Percentiles rank a stretch among this genome's conserved stretches.
phyloP scores from a whole-genome alignment of 139 green algal species.

The Edaphochlamys debaryana region DNA sequence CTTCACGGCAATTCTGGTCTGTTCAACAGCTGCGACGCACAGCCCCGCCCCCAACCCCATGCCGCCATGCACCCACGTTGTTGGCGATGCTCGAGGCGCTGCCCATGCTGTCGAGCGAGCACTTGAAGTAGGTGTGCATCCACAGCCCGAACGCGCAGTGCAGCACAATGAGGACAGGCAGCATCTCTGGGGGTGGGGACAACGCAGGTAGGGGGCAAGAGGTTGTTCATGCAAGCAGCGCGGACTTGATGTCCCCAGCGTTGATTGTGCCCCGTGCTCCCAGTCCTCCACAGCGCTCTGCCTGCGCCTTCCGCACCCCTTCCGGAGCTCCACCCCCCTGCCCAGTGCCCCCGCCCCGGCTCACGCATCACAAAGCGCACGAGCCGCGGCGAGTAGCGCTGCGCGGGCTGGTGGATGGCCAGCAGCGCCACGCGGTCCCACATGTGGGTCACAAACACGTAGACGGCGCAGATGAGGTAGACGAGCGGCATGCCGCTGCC shows the following conservation, averaged over 20 bases:
- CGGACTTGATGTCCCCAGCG: too few species aligned
- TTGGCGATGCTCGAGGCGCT: neutral
- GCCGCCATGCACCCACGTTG: too few species aligned
- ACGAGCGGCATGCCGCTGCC: slow-evolving; percentile 57
- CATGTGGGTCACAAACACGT: slow-evolving; percentile 2
- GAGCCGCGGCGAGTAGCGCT: slow-evolving; percentile 47
- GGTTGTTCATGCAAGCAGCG: too few species aligned
- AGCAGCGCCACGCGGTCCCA: slow-evolving; percentile 48
- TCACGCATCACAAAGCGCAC: too few species aligned
- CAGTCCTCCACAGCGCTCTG: too few species aligned
- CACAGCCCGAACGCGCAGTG: slow-evolving; percentile 66
- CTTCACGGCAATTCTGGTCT: too few species aligned
- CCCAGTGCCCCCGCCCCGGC: neutral
- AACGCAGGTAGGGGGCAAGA: too few species aligned
- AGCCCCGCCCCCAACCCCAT: neutral
- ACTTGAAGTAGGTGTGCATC: slow-evolving; percentile 69
- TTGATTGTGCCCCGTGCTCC: too few species aligned
- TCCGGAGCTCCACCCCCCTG: neutral
- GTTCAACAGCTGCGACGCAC: neutral
- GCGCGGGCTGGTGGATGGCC: slow-evolving; percentile 22
- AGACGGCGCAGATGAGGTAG: slow-evolving; percentile 44
- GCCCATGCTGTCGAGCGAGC: neutral
- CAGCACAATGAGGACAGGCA: slow-evolving; percentile 53
- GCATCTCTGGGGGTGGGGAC: slow-evolving; percentile 40
- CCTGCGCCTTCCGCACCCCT: too few species aligned